A percentile compares a stretch with the other conserved stretches of the same genome.
These are phyloP conservation scores for Filobasidium wieringae DNA, from an alignment of 768 basidiomycete genomes.

Conservation along the genomic window DNA sequence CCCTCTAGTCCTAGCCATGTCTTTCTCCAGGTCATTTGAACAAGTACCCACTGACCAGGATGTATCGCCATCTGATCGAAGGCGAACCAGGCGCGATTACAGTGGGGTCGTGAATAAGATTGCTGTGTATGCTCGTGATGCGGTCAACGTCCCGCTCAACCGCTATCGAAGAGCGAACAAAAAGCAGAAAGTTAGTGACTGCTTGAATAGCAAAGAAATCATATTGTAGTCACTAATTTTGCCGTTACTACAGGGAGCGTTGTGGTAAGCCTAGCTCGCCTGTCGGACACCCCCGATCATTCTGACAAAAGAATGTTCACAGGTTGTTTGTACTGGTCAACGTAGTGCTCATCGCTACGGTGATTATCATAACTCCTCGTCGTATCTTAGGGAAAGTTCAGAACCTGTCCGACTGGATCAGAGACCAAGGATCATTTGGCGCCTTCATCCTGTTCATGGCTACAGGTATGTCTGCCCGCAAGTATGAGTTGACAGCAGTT, in stretches of 20 bases:
- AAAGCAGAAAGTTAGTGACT: constrained; percentile 1
- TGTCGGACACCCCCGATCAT: neutral
- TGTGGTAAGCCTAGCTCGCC: neutral
- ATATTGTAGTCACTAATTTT: neutral
- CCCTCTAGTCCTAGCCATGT: too few species aligned
- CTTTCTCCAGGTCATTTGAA: too few species aligned
- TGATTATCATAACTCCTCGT: constrained; percentile 34
- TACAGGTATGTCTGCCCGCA: constrained; percentile 22
- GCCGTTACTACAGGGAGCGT: neutral
- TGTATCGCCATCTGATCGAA: neutral
- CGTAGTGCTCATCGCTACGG: constrained; percentile 20
- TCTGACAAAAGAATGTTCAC: neutral
- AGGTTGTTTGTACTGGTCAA: constrained; percentile 25
- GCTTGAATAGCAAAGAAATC: neutral
- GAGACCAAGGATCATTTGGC: constrained; percentile 20
- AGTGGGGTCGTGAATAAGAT: neutral
- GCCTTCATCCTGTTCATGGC: constrained; percentile 23
- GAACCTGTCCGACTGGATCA: constrained; percentile 20
- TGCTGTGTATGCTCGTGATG: neutral
- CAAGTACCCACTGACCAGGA: neutral
- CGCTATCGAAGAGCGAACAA: constrained; percentile 2
- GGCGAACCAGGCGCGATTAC: neutral
- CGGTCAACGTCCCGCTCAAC: neutral
- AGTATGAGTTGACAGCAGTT: neutral
- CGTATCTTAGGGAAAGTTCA: constrained; percentile 31